phyloP scores from a whole-genome alignment of 345 rosid species.

The Schrenkiella parvula region DNA sequence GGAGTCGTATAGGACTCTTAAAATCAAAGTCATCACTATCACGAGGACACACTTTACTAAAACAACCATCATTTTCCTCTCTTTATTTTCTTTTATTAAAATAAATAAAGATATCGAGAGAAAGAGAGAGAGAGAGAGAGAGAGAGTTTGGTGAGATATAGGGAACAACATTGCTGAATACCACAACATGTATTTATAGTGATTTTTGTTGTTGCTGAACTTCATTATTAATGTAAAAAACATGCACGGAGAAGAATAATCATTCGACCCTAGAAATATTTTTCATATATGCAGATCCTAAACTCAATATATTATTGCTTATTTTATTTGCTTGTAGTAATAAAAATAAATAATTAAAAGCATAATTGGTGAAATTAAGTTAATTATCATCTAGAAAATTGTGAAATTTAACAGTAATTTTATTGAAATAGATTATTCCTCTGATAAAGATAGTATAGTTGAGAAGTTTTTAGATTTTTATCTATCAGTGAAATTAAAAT shows the following conservation, averaged over 20 bases:
- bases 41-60: slow-evolving; percentile 28
- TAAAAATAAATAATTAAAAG: not conserved
- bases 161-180: slow-evolving; percentile 8
- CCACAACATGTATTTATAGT: slow-evolving; percentile 24
- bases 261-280: not conserved
- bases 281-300: not conserved
- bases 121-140: not conserved
- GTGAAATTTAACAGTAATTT: not conserved
- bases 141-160: slow-evolving; percentile 15
- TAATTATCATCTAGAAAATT: not conserved
- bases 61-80: slow-evolving; percentile 12
- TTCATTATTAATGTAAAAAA: not conserved
- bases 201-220: too few relatives aligned
- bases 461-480: not conserved
- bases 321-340: not conserved
- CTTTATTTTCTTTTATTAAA: not conserved
- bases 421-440: not conserved
- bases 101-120: not conserved
- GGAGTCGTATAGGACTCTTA: slow-evolving; percentile 48
- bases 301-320: not conserved
- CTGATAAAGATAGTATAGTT: not conserved
- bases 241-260: not conserved
- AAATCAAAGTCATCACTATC: slow-evolving; percentile 27
- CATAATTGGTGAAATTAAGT: not conserved
- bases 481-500: too few relatives aligned